Evolutionary conservation across 106 monocot genomes (phyloP).

Genomic region (Platanthera guangdongensis): DNA sequence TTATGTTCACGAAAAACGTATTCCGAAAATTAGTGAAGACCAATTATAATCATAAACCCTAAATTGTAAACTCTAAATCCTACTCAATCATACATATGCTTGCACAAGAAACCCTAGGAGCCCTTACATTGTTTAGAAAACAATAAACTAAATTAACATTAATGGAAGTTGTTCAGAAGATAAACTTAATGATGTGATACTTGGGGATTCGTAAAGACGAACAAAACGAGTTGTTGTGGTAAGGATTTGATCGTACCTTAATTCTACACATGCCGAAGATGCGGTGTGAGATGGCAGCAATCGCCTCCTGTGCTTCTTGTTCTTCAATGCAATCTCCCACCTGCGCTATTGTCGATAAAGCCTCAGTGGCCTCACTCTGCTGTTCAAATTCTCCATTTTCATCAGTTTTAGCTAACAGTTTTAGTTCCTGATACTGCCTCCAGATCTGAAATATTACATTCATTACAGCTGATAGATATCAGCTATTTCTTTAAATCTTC

Average conservation of each 20-base stretch:
- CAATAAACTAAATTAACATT: too few species aligned
- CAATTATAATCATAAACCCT: too few species aligned
- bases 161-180: too few species aligned
- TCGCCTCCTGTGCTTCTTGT: constrained; percentile 26
- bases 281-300: constrained; percentile 11
- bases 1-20: too few species aligned
- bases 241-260: constrained; percentile 27
- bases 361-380: constrained; percentile 21
- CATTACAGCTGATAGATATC: background rate
- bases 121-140: too few species aligned
- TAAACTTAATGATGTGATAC: too few species aligned
- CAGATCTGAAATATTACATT: constrained; percentile 28
- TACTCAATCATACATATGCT: too few species aligned
- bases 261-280: constrained; percentile 20
- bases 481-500: background rate
- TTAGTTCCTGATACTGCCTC: constrained; percentile 17
- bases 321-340: constrained; percentile 36
- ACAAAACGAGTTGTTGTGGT: too few species aligned
- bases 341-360: constrained; percentile 50
- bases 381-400: constrained; percentile 6
- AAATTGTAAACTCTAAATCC: too few species aligned
- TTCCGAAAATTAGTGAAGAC: too few species aligned
- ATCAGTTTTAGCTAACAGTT: background rate
- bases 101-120: too few species aligned
- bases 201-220: too few species aligned